Evolutionary conservation across 805 yeast species (phyloP).

Genomic region (Saccharomycopsis sp.): DNA sequence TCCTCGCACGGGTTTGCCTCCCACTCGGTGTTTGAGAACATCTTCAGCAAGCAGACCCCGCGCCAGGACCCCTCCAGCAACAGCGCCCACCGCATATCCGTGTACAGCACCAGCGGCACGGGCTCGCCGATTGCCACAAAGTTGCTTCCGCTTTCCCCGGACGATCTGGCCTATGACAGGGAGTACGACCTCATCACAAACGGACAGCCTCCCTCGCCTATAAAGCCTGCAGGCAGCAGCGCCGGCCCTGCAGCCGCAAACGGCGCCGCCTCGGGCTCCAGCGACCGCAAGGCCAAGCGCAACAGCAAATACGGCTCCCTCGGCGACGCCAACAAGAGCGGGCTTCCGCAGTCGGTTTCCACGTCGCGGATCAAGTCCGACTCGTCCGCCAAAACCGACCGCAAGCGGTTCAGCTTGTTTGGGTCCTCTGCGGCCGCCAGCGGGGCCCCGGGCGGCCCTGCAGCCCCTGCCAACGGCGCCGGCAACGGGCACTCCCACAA

Average conservation of each 20-base stretch:
- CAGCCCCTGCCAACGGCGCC: conserved; percentile 20
- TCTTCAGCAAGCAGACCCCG: conserved; percentile 6
- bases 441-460: conserved; percentile 21
- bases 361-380: conserved; percentile 11
- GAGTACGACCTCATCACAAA: conserved; percentile 27
- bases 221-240: conserved; percentile 6
- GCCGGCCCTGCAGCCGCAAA: not conserved
- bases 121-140: conserved; percentile 20
- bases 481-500: conserved; percentile 4
- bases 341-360: conserved; percentile 11
- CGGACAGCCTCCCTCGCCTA: conserved; percentile 17
- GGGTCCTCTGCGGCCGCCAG: conserved; percentile 30
- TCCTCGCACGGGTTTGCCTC: conserved; percentile 11
- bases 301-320: conserved; percentile 11
- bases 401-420: conserved; percentile 37
- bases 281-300: conserved; percentile 11
- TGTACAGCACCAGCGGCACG: conserved; percentile 2
- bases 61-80: not conserved
- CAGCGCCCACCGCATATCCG: conserved; percentile 3
- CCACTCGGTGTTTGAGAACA: conserved; percentile 14
- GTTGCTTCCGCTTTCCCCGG: conserved; percentile 30
- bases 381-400: conserved; percentile 15
- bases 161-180: conserved; percentile 18
- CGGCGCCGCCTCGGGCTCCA: not conserved
- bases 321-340: conserved; percentile 4